Percentiles rank a stretch among this genome's conserved stretches.
Conservation (phyloP, 257 asterid genomes). For the Solanum sitiens region DNA sequence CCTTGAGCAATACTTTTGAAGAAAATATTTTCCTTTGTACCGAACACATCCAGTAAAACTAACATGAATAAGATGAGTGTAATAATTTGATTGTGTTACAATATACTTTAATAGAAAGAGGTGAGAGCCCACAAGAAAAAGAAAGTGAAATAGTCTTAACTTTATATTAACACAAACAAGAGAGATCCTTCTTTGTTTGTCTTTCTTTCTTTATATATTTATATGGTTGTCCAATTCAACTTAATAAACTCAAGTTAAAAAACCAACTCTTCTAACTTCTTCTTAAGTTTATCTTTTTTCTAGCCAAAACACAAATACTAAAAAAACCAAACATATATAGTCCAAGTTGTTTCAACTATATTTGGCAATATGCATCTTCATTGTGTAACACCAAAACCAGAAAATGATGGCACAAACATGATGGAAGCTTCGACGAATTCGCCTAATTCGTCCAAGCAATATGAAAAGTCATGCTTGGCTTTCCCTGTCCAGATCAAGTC, state of each 20-base stretch:
- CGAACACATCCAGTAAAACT: not conserved
- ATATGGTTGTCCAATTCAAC: conserved; percentile 29
- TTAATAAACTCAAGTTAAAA: conserved; percentile 26
- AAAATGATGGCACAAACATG: conserved; percentile 20
- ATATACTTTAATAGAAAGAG: conserved; percentile 21
- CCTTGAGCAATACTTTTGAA: fast-evolving
- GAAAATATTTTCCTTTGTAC: not conserved
- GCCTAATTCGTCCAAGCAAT: conserved; percentile 7
- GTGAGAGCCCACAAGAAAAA: conserved; percentile 45
- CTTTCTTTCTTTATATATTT: conserved; percentile 27
- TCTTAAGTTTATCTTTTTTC: not conserved
- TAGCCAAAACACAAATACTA: not conserved
- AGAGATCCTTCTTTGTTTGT: conserved; percentile 25
- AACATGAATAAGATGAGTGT: conserved; percentile 20
- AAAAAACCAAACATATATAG: not conserved
- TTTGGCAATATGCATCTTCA: conserved; percentile 48
- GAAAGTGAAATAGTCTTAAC: conserved; percentile 12
- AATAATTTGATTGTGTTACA: conserved; percentile 32
- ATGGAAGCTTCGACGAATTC: conserved; percentile 16
- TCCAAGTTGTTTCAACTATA: not conserved
- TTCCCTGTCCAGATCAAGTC: conserved; percentile 31
- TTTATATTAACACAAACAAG: conserved; percentile 29
- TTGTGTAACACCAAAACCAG: conserved; percentile 54
- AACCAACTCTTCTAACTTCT: conserved; percentile 24
- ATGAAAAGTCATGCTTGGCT: conserved; percentile 20